Evolutionary conservation across 176 grass and related monocot genomes (phyloP), one percentile per base, ranked within the genome.

Genomic region (Raddia distichophylla): DNA sequence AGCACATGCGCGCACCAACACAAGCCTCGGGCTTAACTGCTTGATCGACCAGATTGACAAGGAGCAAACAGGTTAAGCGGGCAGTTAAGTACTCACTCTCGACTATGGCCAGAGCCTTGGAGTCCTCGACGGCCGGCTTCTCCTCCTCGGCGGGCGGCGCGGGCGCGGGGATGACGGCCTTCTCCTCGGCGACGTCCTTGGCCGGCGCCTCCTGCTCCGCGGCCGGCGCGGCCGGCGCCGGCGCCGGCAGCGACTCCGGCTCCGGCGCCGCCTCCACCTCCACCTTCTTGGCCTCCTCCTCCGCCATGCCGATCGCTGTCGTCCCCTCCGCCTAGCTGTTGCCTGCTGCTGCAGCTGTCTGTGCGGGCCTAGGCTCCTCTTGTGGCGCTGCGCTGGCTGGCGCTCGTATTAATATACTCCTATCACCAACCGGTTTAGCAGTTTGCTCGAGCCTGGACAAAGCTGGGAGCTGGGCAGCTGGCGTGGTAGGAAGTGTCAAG

Each of bases 101-200:
- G 20, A 94, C 77, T 84, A 74, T 12, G 80, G 58, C 89, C n/a
- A 94, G 67, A 20, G 92, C 85, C 80, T 97, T 94, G 76, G 82
- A 82, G 78, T 97, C 90, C 43, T 92, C 94, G n/a, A 27, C 66
- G 76, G 80, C 52, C 4, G 68, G n/a, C 81, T 87, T 89, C 48
- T 91, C 87, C 18, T 80, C 86, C 16, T 86, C 86, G 44, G 83
- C 78, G 15, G 86, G 75, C 11, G 83, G 76, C 63, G 78, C 87
- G n/a, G 79, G 59, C 4, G 40, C 75, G 9, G 90, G 87, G 86
- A 94, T 83, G 74, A 90, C 87, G 50, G 81, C 80, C 92, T 97
- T 97, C 91, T 97, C 92, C 87, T 97, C 94, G 6, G 91, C 72
- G n/a, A 94, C 94, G 67, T 94, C 94, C 90, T 97, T 97, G 22